phyloP scores from a whole-genome alignment of 257 asterid species.

The Capsicum chinense region DNA sequence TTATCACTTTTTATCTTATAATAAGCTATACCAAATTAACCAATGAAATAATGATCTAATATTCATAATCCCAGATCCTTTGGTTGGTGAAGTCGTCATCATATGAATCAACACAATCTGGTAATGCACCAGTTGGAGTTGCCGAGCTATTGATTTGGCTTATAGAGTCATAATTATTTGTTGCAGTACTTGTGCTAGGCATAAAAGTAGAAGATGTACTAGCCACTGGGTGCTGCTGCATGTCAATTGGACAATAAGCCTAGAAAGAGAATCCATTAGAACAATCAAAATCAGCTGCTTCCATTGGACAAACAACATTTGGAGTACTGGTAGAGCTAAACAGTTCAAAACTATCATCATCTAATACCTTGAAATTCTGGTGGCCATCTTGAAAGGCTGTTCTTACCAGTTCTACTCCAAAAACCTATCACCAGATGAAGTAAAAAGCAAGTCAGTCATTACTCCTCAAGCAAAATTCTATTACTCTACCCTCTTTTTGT shows the following conservation, averaged over 20 bases:
- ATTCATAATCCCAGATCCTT: neutral
- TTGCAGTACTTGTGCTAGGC: neutral
- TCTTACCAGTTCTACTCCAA: neutral
- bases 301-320: neutral
- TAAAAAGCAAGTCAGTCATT: neutral
- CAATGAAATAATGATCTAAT: neutral
- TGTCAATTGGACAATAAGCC: neutral
- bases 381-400: neutral
- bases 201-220: neutral
- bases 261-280: neutral
- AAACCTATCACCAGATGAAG: neutral
- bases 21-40: neutral
- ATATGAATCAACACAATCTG: neutral
- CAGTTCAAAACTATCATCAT: conserved; percentile 3
- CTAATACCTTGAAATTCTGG: neutral
- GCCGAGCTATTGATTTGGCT: neutral
- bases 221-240: neutral
- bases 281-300: neutral
- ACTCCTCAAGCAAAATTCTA: neutral
- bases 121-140: neutral
- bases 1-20: neutral
- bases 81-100: neutral
- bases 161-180: neutral
- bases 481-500: neutral
- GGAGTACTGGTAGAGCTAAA: neutral